Percentiles rank a stretch among this genome's conserved stretches.
These are phyloP conservation scores for Borealophlyctis nickersoniae DNA, from an alignment of 192 early-diverging fungal genomes.

Conservation along the genomic window DNA sequence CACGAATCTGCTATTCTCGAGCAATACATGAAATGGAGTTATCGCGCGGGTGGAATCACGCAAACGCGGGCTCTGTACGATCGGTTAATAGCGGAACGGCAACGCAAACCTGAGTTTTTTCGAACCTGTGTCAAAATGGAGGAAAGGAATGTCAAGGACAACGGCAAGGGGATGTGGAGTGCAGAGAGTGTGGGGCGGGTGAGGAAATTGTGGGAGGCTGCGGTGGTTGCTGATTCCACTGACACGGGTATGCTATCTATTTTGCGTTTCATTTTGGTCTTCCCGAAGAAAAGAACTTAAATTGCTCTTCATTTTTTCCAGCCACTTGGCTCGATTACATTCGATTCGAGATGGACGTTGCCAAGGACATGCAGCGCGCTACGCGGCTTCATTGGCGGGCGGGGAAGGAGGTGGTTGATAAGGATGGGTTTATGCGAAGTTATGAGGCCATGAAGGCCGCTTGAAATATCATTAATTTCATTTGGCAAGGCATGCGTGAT, in stretches of 20 bases:
- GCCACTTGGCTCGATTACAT: conserved; percentile 41
- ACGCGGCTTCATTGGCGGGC: conserved; percentile 60
- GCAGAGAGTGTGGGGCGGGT: background rate
- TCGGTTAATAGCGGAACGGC: background rate
- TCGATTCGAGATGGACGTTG: conserved; percentile 38
- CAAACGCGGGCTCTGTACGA: background rate
- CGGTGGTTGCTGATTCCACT: background rate
- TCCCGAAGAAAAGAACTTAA: background rate
- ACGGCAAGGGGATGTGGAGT: background rate
- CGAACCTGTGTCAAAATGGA: background rate
- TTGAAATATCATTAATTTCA: too few species aligned
- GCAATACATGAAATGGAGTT: background rate
- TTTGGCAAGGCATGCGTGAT: too few species aligned
- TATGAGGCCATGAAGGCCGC: conserved; percentile 34
- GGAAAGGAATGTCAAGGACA: background rate
- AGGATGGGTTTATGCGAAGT: conserved; percentile 45
- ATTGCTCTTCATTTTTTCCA: background rate
- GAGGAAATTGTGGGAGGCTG: background rate
- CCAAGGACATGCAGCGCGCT: conserved; percentile 45
- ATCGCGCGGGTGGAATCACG: background rate
- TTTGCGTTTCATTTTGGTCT: conserved; percentile 7
- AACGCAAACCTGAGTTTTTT: background rate
- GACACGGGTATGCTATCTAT: background rate
- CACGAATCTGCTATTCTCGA: background rate
- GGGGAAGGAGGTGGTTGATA: conserved; percentile 50